Evolutionary conservation across 257 asterid genomes (phyloP).

Genomic region (Nicotiana attenuata): DNA sequence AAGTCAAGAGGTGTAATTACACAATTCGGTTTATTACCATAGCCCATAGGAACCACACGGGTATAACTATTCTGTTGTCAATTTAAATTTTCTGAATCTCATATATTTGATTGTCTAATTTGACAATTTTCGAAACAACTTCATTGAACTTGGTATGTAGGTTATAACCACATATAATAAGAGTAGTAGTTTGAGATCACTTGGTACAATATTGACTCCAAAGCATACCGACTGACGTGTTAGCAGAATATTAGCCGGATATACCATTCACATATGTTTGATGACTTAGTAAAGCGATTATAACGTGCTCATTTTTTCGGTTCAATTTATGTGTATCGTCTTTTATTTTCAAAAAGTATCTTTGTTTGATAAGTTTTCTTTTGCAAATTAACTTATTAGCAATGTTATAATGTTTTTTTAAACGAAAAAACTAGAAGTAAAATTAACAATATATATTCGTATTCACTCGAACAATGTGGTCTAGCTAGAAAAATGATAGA

Average conservation of each 20-base stretch:
- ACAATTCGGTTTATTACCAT: not conserved
- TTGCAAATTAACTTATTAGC: not conserved
- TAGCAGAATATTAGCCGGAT: not conserved
- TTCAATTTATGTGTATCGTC: not conserved
- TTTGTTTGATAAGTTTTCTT: not conserved
- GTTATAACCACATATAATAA: not conserved
- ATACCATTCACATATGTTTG: not conserved
- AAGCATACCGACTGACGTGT: not conserved
- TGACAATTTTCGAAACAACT: not conserved
- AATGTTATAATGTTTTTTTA: too few species aligned
- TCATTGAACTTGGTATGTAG: too few species aligned
- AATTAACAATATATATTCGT: not conserved
- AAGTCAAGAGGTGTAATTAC: not conserved
- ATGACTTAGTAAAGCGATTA: not conserved
- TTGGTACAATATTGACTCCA: not conserved
- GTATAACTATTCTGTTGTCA: not conserved
- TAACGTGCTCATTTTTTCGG: not conserved
- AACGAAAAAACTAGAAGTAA: too few species aligned
- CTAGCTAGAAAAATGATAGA: not conserved
- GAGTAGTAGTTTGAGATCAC: not conserved
- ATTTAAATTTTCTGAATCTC: not conserved
- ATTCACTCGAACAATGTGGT: not conserved
- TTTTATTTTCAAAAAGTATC: too few species aligned
- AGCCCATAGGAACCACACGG: too few species aligned
- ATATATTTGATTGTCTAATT: not conserved